Conservation (phyloP, 1,284 basidiomycete genomes). For the Trametes versicolor region DNA sequence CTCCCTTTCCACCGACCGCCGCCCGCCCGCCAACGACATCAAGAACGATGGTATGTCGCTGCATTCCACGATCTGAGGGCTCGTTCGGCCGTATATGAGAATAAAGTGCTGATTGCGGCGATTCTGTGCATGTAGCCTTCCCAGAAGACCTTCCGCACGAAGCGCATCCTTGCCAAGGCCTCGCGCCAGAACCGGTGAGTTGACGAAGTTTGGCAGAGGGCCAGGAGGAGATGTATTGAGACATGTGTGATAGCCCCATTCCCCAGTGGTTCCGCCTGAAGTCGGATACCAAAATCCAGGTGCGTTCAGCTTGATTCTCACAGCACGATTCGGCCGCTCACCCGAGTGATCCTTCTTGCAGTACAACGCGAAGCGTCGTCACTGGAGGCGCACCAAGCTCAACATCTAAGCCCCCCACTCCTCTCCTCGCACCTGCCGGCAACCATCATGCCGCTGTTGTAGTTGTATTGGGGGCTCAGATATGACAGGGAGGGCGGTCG, state of each 20-base stretch:
- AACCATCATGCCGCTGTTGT: constrained; percentile 26
- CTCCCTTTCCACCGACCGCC: constrained; percentile 41
- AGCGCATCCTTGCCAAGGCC: constrained; percentile 97
- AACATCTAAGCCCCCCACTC: constrained; percentile 73
- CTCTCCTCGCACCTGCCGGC: constrained; percentile 21
- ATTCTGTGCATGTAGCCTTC: constrained; percentile 74
- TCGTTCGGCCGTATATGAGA: neutral
- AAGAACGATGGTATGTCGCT: constrained; percentile 46
- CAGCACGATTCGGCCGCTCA: neutral
- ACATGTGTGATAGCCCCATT: constrained; percentile 74
- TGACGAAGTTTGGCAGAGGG: neutral
- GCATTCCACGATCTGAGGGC: neutral
- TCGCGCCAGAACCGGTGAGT: constrained; percentile 93
- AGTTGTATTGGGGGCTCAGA: constrained; percentile 35
- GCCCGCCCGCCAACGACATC: constrained; percentile 42
- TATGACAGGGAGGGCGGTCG: constrained; percentile 25
- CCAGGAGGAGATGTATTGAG: constrained; percentile 22
- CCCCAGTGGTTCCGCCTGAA: constrained; percentile 99
- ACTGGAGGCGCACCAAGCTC: constrained; percentile 96
- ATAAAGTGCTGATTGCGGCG: constrained; percentile 19
- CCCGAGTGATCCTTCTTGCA: constrained; percentile 38
- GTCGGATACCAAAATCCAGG: constrained; percentile 95
- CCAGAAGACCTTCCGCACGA: constrained; percentile 97
- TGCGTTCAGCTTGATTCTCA: constrained; percentile 51
- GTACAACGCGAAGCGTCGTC: constrained; percentile 95